Evolutionary conservation across 441 rosid species (phyloP).

Genomic region (Gossypium schwendimanii): DNA sequence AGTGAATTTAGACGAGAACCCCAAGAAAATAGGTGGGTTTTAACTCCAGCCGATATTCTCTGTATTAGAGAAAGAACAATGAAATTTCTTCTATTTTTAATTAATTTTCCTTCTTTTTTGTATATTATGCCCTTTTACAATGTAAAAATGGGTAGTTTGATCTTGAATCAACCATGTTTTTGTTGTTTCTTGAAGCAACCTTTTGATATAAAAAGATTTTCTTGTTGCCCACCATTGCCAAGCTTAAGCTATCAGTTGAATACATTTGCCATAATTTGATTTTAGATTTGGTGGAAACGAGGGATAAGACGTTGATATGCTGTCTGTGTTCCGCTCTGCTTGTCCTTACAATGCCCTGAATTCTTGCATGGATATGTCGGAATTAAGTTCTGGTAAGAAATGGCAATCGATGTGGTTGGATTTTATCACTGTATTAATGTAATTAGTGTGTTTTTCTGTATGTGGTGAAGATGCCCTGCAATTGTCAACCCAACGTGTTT

Average conservation of each 20-base stretch:
- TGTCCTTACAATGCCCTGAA: background rate
- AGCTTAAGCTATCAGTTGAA: background rate
- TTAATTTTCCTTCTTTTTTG: background rate
- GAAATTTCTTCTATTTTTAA: background rate
- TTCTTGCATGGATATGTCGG: background rate
- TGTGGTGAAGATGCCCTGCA: background rate
- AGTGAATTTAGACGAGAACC: conserved; percentile 15
- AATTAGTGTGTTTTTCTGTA: background rate
- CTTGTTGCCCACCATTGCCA: background rate
- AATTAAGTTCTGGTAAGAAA: background rate
- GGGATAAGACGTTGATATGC: background rate
- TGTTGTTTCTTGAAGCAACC: conserved; percentile 4
- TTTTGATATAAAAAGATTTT: background rate
- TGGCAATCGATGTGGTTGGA: background rate
- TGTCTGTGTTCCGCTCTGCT: background rate
- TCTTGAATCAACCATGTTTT: conserved; percentile 7
- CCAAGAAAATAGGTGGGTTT: conserved; percentile 1
- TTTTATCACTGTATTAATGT: background rate
- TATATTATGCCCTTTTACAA: conserved; percentile 18
- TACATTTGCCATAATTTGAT: background rate
- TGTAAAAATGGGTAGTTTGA: conserved; percentile 26
- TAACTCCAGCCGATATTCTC: background rate
- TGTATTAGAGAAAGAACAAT: background rate
- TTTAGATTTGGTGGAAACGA: background rate
- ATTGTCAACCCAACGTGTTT: background rate